Evolutionary conservation across 2,329 filamentous ascomycete genomes (phyloP).

Genomic region (Alternaria triticina): DNA sequence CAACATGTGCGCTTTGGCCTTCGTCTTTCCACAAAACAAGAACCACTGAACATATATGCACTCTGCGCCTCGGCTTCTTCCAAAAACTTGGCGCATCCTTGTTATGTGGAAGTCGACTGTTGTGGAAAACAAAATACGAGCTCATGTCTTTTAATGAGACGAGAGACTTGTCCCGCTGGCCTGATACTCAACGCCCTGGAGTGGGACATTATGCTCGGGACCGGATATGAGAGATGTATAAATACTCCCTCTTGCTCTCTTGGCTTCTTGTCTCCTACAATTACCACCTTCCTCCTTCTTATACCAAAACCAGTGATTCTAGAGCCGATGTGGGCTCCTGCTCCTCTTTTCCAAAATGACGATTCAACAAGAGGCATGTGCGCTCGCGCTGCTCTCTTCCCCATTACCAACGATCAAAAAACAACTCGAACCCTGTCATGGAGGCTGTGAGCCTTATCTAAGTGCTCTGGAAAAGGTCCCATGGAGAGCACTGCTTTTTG

Average conservation of each 20-base stretch:
- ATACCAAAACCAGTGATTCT: too few species aligned
- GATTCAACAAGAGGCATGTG: neutral
- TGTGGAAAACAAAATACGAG: neutral
- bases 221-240: neutral
- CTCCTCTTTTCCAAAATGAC: neutral
- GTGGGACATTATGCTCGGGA: neutral
- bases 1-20: too few species aligned
- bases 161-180: neutral
- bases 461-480: too few species aligned
- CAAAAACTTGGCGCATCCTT: neutral
- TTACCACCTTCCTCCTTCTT: neutral
- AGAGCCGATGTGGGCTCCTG: neutral
- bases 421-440: too few species aligned
- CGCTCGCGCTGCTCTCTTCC: neutral
- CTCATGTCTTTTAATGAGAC: too few species aligned
- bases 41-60: neutral
- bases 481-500: neutral
- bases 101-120: neutral
- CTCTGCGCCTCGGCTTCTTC: neutral
- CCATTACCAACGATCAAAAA: too few species aligned
- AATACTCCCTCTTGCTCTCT: neutral
- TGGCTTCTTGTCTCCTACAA: neutral
- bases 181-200: accelerated
- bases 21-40: neutral
- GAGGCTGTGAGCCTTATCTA: too few species aligned